Base-by-base conservation (phyloP, 495 filamentous ascomycete species). In the Aspergillus avenaceus region DNA sequence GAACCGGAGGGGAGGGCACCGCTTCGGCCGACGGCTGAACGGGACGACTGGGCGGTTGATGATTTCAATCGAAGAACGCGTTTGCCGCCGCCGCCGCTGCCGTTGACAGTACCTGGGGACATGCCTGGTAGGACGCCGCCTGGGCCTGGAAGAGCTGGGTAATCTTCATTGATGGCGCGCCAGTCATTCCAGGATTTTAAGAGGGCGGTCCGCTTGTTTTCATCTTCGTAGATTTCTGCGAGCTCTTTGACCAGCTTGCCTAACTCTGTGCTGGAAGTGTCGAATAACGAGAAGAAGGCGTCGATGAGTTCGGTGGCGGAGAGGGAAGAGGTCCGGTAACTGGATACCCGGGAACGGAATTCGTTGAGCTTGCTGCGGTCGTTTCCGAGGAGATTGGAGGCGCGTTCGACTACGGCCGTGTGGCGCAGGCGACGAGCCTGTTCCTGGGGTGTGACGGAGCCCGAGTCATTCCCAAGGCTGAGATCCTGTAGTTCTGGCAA, bases 101-200 rank as follows among this genome's bases (percentile, higher is more conserved):
- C 58, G 53, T 69, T 69, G 38, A 67, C 67, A 23, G 73, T 74
- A 11, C 59, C 47, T 5, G 64, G 58, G 7, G 60, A 67, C 73
- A 71, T 79, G 51, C 63, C 80, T 53, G 58, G 83, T 55, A 72
- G 22, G 44, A 82, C 73, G 41, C 85, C 85, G 41, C 80, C 75
- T 2, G 88, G 74, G 0, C 84, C 83, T 2, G 91, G 91, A 0
- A 98, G 78, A 0, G 88, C 87, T 0, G 93, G 93, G 60, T 97
- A 98, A 67, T 98, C 92, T 67, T 97, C 93, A 56, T 96, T 92
- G 59, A 92, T 89, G 8, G 89, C 91, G 12, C 87, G 88, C 88
- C 93, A 95, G 67, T 96, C 88, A 52, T 86, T 87, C 92, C 91
- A 97, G 4, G 91, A 84, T 55, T 82, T 86, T 2, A 87, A 79